Base-by-base conservation (phyloP, 768 basidiomycete genomes). In the Pisolithus marmoratus region DNA sequence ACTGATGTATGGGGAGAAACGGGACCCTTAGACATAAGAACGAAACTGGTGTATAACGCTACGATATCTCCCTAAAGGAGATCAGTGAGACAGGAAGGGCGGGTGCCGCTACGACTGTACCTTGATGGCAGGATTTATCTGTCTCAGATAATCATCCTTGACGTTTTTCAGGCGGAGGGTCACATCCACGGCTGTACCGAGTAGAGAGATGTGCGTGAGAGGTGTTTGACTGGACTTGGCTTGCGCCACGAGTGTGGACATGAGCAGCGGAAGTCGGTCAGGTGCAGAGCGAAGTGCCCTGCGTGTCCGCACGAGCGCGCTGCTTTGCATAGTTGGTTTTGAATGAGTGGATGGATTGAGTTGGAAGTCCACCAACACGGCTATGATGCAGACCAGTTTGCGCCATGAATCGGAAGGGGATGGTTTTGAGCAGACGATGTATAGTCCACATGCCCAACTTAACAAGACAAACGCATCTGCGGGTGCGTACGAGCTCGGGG, bases 101-200 rank as follows among this genome's bases (percentile, higher is more conserved):
- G 26, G 46, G 4, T 8, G 31, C 37, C 2, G 37, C 31, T 26
- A 29, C 34, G 54, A n/a, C 5, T 52, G 41, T 56, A 77, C 80
- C 72, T 82, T 82, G 52, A 73, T 59, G 20, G 75, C 74, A 48
- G 67, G 69, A 42, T 76, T 68, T 46, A 82, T 65, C 24, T 70
- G 72, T 41, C 62, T 76, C 45, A 70, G 63, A 22, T 71, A 69
- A 20, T 72, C 67, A 24, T 76, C 74, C 46, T 72, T 68, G n/a
- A 75, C 66, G 59, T 77, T 64, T 67, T 85, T 87, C 26, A n/a
- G 70, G 19, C 84, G 80, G 23, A 87, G 71, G 7, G 81, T 71
- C 14, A 94, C 92, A 55, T 85, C 84, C 46, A 91, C 65, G 1
- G 83, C 75, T 8, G 83, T 76, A 2, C 90, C 83, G 4, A 94